Evolutionary conservation across 192 early-diverging fungal genomes (phyloP).

Genomic region (Gonapodya sp.): DNA sequence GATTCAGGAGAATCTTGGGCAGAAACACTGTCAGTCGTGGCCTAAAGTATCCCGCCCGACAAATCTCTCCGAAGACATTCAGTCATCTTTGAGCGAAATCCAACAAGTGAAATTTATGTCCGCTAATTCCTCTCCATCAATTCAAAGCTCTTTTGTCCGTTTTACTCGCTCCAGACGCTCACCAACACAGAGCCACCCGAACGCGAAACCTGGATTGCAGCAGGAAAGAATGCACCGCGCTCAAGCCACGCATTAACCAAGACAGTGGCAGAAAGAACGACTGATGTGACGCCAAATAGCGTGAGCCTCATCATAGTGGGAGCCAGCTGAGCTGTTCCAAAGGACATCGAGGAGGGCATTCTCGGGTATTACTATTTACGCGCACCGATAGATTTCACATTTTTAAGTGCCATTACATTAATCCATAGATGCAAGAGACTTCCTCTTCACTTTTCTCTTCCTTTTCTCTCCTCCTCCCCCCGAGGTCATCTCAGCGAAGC

Average conservation of each 20-base stretch:
- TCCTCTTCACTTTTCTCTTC: not conserved
- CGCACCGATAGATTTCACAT: too few relatives aligned
- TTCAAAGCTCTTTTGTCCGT: not conserved
- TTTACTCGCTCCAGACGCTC: not conserved
- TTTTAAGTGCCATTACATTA: not conserved
- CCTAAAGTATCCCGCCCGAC: too few relatives aligned
- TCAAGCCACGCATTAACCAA: not conserved
- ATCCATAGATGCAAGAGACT: not conserved
- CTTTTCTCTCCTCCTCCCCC: not conserved
- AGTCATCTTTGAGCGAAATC: too few relatives aligned
- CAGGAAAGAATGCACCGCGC: constrained; percentile 5
- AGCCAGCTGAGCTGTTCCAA: not conserved
- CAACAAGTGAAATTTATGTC: not conserved
- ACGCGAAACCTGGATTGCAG: not conserved
- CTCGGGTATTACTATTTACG: too few relatives aligned
- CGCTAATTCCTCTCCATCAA: not conserved
- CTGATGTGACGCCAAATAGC: not conserved
- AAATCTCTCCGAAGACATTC: too few relatives aligned
- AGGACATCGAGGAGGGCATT: too few relatives aligned
- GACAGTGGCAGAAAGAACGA: not conserved
- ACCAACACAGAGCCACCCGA: constrained; percentile 8
- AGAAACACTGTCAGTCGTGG: too few relatives aligned
- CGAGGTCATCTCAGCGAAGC: not conserved
- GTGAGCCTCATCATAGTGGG: not conserved
- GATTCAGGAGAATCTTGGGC: constrained; percentile 63